A percentile compares a stretch with the other conserved stretches of the same genome.
Conservation (phyloP, 495 filamentous ascomycete genomes). For the Aspergillus nanangensis region DNA sequence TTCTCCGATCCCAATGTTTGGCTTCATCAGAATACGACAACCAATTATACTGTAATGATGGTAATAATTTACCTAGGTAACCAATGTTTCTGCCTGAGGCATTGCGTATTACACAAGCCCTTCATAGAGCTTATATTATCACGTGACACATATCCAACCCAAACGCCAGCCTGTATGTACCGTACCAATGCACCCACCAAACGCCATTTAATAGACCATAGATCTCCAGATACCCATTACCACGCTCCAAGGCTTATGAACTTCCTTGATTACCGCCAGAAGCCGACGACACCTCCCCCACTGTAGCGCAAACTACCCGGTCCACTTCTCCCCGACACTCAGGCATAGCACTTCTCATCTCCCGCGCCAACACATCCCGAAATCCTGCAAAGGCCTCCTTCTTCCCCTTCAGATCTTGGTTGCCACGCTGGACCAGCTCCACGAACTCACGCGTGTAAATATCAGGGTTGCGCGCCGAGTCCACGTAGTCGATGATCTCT, state of each 20-base stretch:
- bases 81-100: too few relatives aligned
- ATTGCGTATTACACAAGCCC: too few relatives aligned
- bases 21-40: too few relatives aligned
- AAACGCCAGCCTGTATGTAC: too few relatives aligned
- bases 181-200: too few relatives aligned
- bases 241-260: background rate
- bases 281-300: background rate
- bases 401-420: constrained; percentile 83
- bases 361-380: constrained; percentile 72
- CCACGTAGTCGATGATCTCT: constrained; percentile 92
- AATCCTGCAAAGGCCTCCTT: constrained; percentile 74
- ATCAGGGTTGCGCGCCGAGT: constrained; percentile 89
- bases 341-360: constrained; percentile 75
- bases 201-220: too few relatives aligned
- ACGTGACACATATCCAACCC: too few relatives aligned
- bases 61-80: too few relatives aligned
- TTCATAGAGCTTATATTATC: too few relatives aligned
- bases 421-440: constrained; percentile 77
- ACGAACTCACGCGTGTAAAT: constrained; percentile 98
- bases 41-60: too few relatives aligned
- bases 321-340: constrained; percentile 70
- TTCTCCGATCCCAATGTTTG: too few relatives aligned
- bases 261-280: background rate
- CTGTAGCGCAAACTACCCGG: constrained; percentile 50
- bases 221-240: too few relatives aligned